Conservation (phyloP, 495 filamentous ascomycete species). For the Neurospora sp. region DNA sequence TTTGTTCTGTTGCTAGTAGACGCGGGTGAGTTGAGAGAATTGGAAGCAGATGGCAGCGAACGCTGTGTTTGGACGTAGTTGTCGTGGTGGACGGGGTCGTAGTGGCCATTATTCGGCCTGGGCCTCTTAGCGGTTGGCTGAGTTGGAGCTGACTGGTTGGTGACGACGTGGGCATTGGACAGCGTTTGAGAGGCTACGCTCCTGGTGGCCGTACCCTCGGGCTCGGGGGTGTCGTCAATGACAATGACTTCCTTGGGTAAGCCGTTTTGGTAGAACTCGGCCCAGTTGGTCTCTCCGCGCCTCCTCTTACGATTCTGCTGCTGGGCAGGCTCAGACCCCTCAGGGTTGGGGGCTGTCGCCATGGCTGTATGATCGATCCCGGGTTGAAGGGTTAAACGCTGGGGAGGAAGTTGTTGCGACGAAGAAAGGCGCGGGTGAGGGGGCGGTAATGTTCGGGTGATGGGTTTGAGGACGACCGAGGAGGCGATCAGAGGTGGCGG, state of each 20-base stretch:
- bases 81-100: constrained; percentile 34
- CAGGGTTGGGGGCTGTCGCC: constrained; percentile 23
- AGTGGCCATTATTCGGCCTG: constrained; percentile 42
- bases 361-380: constrained; percentile 24
- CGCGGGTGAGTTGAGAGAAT: constrained; percentile 50
- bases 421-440: not conserved
- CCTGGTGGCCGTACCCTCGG: constrained; percentile 31
- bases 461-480: not conserved
- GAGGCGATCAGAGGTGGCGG: constrained; percentile 20
- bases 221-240: constrained; percentile 81
- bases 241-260: constrained; percentile 89
- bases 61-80: constrained; percentile 47
- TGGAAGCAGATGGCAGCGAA: constrained; percentile 34
- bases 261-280: constrained; percentile 85
- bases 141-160: constrained; percentile 9
- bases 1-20: constrained; percentile 66
- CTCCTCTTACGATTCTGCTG: constrained; percentile 38
- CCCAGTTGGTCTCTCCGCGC: constrained; percentile 66
- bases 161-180: constrained; percentile 13
- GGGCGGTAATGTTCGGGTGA: not conserved
- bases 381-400: constrained; percentile 6
- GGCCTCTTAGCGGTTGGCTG: constrained; percentile 37
- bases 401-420: not conserved
- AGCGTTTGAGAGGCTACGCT: constrained; percentile 18
- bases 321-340: constrained; percentile 18